Evolutionary conservation across 2,329 filamentous ascomycete genomes (phyloP), one percentile per base, ranked within the genome.

Genomic region (Ophiostoma montium): DNA sequence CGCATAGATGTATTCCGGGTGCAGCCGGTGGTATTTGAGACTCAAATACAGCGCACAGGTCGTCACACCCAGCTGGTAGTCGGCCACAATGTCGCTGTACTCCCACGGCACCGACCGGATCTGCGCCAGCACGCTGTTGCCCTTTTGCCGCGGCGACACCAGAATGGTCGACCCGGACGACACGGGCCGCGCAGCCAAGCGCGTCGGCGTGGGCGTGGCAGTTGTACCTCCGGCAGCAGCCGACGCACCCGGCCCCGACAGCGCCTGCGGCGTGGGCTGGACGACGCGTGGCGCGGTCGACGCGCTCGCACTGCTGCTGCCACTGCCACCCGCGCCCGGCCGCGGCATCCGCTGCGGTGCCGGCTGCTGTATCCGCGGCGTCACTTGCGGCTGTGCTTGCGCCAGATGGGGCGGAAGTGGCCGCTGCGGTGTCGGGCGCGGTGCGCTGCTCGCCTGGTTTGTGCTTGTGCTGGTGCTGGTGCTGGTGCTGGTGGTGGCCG

Each of bases 1-100:
- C 21, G 84, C 88, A 69, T 96, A 96, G 59, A 98, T 87, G 69
- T 98, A 98, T 66, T 98, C 92, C 1, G 92, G 92, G 61, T 98
- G 92, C 47, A 98, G 74, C 27, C 90, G 86, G 65, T 98, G 92
- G 65, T 98, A 98, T 65, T 96, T 98, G 49, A 98, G 75, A 44
- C 86, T 74, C 38, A 98, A 70, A 62, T 96, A 98, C 5, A 98
- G 73, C 1, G 86, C 89, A 60, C 90, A 95, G 7, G 89, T 94
- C 0, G 88, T 94, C 38, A 76, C 62, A 0, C 92, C 90, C 21
- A 96, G 71, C 9, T 90, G 83, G 63, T 94, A 98, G 67, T 98
- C 92, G 31, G 90, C 86, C 1, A 84, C 82, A n/a, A 95, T 95
- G 60, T 96, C 90, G 53, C 86, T 89, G 65, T 95, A 96, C 65